Conservation (phyloP, 2,329 filamentous ascomycete species). For the Tolypocladium pustulatum region DNA sequence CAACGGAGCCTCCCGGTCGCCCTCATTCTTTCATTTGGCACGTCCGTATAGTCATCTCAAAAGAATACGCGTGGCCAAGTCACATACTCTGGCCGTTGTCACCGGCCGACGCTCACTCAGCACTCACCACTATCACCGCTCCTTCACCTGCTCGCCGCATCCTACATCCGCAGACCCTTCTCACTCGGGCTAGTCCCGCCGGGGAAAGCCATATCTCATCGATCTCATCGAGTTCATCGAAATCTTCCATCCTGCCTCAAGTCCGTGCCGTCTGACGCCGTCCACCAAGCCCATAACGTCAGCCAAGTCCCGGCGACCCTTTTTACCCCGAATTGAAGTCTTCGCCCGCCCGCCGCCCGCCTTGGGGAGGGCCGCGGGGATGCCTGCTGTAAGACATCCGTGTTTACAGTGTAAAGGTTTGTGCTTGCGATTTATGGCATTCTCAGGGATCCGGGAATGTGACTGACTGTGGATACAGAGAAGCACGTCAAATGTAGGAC, state of each 20-base stretch:
- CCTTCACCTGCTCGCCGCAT: background rate
- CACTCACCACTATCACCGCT: background rate
- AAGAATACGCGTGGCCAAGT: background rate
- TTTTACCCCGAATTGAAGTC: conserved; percentile 1
- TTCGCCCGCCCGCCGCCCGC: background rate
- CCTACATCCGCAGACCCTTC: background rate
- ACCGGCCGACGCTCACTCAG: background rate
- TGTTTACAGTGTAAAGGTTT: conserved; percentile 25
- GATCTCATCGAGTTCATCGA: background rate
- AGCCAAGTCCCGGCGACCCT: background rate
- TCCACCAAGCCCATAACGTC: background rate
- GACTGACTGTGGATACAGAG: conserved; percentile 12
- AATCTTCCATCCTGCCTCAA: background rate
- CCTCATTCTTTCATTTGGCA: background rate
- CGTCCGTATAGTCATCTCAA: background rate
- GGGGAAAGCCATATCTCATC: background rate
- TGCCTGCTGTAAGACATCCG: conserved; percentile 22
- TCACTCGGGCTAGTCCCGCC: background rate
- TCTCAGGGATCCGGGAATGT: background rate
- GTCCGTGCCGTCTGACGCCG: background rate
- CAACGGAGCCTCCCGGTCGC: background rate
- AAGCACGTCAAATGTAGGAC: conserved; percentile 25
- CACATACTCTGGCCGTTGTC: background rate
- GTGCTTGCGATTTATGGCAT: fast-evolving
- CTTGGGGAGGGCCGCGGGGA: conserved; percentile 1